A percentile compares a stretch with the other conserved stretches of the same genome.
These are phyloP conservation scores for Alnus glutinosa DNA, from an alignment of 306 rosid genomes.

Conservation along the genomic window DNA sequence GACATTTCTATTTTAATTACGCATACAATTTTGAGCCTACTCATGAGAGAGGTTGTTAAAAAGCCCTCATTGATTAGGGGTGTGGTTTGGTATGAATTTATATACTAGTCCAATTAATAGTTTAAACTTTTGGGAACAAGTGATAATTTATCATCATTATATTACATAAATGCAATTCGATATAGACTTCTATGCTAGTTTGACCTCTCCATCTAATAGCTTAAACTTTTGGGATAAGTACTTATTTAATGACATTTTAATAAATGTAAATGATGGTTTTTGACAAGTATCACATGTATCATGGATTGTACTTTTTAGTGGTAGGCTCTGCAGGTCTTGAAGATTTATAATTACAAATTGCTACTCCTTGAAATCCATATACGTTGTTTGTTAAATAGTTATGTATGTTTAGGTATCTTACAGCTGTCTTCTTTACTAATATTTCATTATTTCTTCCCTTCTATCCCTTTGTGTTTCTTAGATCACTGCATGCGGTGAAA, in stretches of 20 bases:
- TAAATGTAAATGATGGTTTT: background rate
- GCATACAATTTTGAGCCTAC: background rate
- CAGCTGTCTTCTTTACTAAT: slow-evolving; percentile 9
- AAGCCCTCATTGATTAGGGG: slow-evolving; percentile 11
- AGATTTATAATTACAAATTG: background rate
- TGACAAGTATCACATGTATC: background rate
- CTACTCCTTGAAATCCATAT: slow-evolving; percentile 8
- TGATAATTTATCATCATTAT: background rate
- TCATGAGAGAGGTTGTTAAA: background rate
- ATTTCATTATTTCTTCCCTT: slow-evolving; percentile 14
- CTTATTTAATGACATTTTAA: background rate
- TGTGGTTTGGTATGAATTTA: background rate
- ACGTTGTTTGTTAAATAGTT: background rate
- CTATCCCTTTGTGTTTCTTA: slow-evolving; percentile 28
- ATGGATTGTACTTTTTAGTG: background rate
- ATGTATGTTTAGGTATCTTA: slow-evolving; percentile 9
- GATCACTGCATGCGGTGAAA: slow-evolving; percentile 65
- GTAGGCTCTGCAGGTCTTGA: background rate
- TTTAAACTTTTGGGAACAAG: background rate
- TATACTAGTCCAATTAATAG: background rate
- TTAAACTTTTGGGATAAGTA: background rate
- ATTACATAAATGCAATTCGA: background rate
- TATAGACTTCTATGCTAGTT: background rate
- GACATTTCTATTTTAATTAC: background rate
- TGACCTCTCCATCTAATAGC: background rate